Evolutionary conservation across 768 basidiomycete genomes (phyloP).

Genomic region (Lenzites betulinus): DNA sequence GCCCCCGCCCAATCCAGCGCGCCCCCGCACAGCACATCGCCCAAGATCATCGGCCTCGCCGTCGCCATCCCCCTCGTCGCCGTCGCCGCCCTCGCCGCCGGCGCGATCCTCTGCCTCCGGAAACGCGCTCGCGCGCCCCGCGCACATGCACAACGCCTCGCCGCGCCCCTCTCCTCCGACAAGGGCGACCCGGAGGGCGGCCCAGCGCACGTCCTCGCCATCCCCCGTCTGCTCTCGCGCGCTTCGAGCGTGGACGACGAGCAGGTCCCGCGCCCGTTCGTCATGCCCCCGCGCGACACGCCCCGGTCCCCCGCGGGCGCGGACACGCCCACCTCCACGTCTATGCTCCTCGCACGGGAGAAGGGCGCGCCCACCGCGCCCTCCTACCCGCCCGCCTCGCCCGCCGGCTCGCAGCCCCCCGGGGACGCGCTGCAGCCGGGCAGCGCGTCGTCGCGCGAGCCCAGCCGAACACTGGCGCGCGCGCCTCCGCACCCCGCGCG

Average conservation of each 20-base stretch:
- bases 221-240: not conserved
- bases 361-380: not conserved
- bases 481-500: too few relatives aligned
- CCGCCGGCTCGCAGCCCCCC: not conserved
- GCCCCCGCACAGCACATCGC: not conserved
- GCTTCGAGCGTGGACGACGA: not conserved
- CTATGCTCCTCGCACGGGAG: not conserved
- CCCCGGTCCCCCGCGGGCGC: too few relatives aligned
- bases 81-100: not conserved
- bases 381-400: too few relatives aligned
- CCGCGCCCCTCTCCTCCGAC: not conserved
- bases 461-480: not conserved
- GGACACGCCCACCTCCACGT: not conserved
- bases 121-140: too few relatives aligned
- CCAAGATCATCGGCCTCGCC: not conserved
- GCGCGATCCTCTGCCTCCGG: not conserved
- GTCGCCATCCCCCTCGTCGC: not conserved
- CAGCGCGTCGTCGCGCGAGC: not conserved
- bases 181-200: too few relatives aligned
- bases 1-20: not conserved
- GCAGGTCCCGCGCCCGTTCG: not conserved
- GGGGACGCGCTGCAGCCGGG: not conserved
- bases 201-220: not conserved
- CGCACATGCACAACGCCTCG: too few relatives aligned
- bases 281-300: not conserved